Percentiles rank a stretch among this genome's conserved stretches.
Evolutionary conservation across 2,329 filamentous ascomycete genomes (phyloP).

Genomic region (Phaeosphaeria sp.): DNA sequence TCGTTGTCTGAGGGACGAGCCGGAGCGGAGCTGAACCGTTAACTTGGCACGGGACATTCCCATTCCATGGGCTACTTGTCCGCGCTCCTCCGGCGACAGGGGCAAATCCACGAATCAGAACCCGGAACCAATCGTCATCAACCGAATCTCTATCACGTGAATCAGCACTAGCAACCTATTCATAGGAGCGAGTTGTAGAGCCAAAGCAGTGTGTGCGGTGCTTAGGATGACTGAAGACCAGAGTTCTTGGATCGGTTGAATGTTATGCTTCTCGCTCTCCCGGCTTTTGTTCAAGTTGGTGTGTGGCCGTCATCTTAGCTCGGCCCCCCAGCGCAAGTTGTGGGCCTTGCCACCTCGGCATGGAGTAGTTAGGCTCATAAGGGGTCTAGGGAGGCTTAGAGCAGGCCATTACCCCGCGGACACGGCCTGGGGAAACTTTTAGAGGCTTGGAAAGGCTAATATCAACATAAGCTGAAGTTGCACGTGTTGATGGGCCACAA

Average conservation of each 20-base stretch:
- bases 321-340: background rate
- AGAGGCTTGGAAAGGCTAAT: background rate
- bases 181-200: background rate
- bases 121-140: background rate
- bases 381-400: background rate
- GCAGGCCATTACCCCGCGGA: background rate
- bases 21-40: background rate
- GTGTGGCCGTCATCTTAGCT: background rate
- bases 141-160: background rate
- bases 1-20: background rate
- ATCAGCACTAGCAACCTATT: background rate
- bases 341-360: background rate
- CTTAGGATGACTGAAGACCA: background rate
- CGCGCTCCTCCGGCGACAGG: background rate
- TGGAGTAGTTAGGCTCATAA: background rate
- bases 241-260: background rate
- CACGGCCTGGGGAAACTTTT: background rate
- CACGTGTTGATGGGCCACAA: background rate
- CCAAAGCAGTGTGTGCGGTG: background rate
- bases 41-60: background rate
- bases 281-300: background rate
- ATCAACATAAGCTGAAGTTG: background rate
- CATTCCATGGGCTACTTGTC: background rate
- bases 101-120: background rate
- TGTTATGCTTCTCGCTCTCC: background rate